Base-by-base conservation (phyloP, 2,329 filamentous ascomycete genomes). In the Colletotrichum destructivum region DNA sequence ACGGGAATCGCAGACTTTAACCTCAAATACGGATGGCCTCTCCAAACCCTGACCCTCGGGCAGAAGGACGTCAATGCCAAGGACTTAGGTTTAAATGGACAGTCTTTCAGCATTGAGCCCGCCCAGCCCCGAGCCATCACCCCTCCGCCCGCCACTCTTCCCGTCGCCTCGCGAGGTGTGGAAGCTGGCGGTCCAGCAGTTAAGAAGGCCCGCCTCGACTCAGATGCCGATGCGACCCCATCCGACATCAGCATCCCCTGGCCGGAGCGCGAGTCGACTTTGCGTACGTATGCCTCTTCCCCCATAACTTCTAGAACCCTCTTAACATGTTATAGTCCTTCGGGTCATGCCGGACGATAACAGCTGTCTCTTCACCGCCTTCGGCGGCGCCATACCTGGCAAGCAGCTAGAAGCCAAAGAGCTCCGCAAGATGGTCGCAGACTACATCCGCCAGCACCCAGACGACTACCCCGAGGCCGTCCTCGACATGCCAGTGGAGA, bases 311-410 rank as follows among this genome's bases (percentile, higher is more conserved):
- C 21, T 80, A 79, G 84, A 69, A 73, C 80, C 40, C 81, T 81
- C 23, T 77, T 67, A 78, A 83, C 57, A 86, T 1, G 81, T 89
- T 21, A 7, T 54, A 90, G 93, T 97, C 11, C 88, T 98, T 21
- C 92, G 96, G 16, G 94, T 98, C 62, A 98, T 98, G 96, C 94
- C 95, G 5, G 96, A 98, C 78, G 96, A 98, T 81, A 98, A 98
- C 82, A 94, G 92, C 70, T 98, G 96, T 82, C 91, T 98, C 77
- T 98, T 98, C 82, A 93, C 95, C 38, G 95, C 96, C 0, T 91
- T 98, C 57, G 93, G 94, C 18, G 93, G 92, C 65, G 93, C 93
- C 3, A 87, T 97, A n/a, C 89, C 94, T 60, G 67, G 67, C 56
- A 88, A 84, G 35, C 81, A 84, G 21, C 81, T 85, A 60, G 80